phyloP scores from a whole-genome alignment of 805 yeast genomes.

The Ogataea naganishii region DNA sequence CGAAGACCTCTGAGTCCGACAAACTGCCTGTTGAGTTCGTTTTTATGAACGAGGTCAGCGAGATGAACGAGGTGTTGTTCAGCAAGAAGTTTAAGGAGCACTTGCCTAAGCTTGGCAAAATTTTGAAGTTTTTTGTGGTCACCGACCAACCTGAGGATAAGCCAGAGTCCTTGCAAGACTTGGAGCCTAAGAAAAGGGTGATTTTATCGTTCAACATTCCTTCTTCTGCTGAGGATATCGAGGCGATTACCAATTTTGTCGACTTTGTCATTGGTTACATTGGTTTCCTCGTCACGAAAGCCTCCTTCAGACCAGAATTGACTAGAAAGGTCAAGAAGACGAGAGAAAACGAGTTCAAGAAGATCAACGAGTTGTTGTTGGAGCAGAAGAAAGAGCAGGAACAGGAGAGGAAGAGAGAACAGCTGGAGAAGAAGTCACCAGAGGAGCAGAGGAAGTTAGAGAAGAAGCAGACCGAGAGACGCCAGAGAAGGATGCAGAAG shows the following conservation, averaged over 20 bases:
- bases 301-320: slow-evolving; percentile 64
- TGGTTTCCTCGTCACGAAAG: slow-evolving; percentile 25
- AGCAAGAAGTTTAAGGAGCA: slow-evolving; percentile 41
- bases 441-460: slow-evolving; percentile 76
- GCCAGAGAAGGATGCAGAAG: slow-evolving; percentile 63
- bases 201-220: slow-evolving; percentile 48
- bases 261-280: slow-evolving; percentile 43
- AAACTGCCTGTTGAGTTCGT: slow-evolving; percentile 69
- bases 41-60: slow-evolving; percentile 84
- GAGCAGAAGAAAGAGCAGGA: slow-evolving; percentile 62
- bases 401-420: slow-evolving; percentile 55
- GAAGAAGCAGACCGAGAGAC: slow-evolving; percentile 73
- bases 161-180: slow-evolving; percentile 54
- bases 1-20: slow-evolving; percentile 68
- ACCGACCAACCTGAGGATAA: slow-evolving; percentile 77
- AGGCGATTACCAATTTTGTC: slow-evolving; percentile 46
- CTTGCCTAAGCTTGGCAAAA: slow-evolving; percentile 25
- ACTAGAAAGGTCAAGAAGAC: slow-evolving; percentile 66
- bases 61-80: slow-evolving; percentile 60
- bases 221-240: slow-evolving; percentile 37
- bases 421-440: slow-evolving; percentile 47
- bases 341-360: slow-evolving; percentile 66
- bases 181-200: slow-evolving; percentile 44
- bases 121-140: slow-evolving; percentile 62
- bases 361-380: slow-evolving; percentile 63